Percentiles rank a stretch among this genome's conserved stretches.
These are phyloP conservation scores for Dictyostelium purpureum DNA, from an alignment of 78 protist genomes.

Conservation along the genomic window DNA sequence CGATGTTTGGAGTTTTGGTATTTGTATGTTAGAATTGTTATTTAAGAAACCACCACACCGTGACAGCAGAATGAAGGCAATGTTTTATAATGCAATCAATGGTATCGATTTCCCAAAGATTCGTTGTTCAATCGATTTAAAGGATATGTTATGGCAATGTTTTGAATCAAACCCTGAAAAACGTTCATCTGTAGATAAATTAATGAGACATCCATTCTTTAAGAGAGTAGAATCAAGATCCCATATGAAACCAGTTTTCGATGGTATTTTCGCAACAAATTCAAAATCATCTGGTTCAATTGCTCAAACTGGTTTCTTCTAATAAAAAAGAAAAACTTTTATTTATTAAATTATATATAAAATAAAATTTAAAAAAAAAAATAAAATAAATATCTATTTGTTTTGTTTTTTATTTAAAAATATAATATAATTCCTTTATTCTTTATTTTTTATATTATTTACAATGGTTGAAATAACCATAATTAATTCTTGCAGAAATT, in stretches of 20 bases:
- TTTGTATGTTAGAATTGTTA: conserved; percentile 67
- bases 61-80: conserved; percentile 64
- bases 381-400: no score
- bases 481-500: background rate
- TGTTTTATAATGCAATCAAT: conserved; percentile 31
- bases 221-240: conserved; percentile 45
- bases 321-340: background rate
- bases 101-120: conserved; percentile 56
- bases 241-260: conserved; percentile 51
- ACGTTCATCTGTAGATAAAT: conserved; percentile 62
- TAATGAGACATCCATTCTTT: conserved; percentile 78
- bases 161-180: conserved; percentile 65
- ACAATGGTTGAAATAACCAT: background rate
- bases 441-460: background rate
- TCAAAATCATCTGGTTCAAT: conserved; percentile 32
- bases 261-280: conserved; percentile 25
- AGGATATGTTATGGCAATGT: conserved; percentile 77
- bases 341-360: no score
- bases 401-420: no score
- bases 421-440: background rate
- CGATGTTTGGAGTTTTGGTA: conserved; percentile 84
- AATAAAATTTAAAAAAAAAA: no score
- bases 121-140: conserved; percentile 57
- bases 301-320: conserved; percentile 47
- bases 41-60: conserved; percentile 48